Conservation (phyloP, 1,284 basidiomycete genomes). For the Albatrellus sp. region DNA sequence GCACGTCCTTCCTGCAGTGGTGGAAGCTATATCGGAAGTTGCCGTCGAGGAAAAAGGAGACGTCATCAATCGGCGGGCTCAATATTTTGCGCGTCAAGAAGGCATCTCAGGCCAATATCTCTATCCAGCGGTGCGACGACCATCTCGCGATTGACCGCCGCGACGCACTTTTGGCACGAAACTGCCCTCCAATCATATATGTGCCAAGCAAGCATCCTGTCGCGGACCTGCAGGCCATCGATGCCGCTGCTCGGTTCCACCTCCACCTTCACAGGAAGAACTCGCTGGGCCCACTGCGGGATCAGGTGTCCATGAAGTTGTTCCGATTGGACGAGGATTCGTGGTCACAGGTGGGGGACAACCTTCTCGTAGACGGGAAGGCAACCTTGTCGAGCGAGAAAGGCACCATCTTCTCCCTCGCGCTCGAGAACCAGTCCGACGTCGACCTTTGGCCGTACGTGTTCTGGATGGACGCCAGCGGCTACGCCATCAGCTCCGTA, state of each 20-base stretch:
- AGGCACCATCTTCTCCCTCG: conserved; percentile 23
- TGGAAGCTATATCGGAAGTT: conserved; percentile 20
- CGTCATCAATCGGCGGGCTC: conserved; percentile 19
- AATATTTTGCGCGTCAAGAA: conserved; percentile 24
- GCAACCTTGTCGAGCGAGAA: conserved; percentile 22
- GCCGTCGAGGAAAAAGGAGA: conserved; percentile 13
- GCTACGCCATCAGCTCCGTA: conserved; percentile 30
- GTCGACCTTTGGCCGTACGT: conserved; percentile 33
- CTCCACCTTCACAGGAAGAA: conserved; percentile 33
- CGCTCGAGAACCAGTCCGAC: conserved; percentile 27
- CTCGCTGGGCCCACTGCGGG: conserved; percentile 22
- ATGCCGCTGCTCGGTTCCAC: conserved; percentile 32
- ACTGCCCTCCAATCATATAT: conserved; percentile 19
- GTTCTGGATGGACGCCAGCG: conserved; percentile 32
- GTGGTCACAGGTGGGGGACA: conserved; percentile 20
- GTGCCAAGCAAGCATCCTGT: conserved; percentile 20
- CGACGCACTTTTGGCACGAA: conserved; percentile 21
- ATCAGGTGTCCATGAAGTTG: conserved; percentile 25
- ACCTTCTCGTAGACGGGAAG: conserved; percentile 26
- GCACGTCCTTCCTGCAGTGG: conserved; percentile 24
- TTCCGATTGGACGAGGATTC: conserved; percentile 21
- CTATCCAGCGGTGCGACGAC: conserved; percentile 22
- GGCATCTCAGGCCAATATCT: conserved; percentile 26
- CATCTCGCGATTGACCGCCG: conserved; percentile 27
- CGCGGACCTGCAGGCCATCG: conserved; percentile 22